These are phyloP conservation scores for Candida germanica DNA, from an alignment of 805 yeast species.

Conservation along the genomic window DNA sequence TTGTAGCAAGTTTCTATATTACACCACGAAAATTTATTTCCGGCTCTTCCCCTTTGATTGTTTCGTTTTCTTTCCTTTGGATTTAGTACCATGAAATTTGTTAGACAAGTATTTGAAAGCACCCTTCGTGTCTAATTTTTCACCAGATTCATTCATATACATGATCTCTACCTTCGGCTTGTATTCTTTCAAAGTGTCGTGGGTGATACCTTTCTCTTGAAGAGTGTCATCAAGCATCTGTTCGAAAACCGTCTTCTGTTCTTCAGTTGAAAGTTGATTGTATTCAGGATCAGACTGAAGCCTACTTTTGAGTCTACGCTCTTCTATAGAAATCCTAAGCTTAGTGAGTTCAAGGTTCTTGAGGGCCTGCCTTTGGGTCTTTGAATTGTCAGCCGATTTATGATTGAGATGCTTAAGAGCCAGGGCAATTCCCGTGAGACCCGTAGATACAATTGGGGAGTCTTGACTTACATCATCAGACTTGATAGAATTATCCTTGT, in stretches of 20 bases:
- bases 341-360: slow-evolving; percentile 29
- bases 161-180: slow-evolving; percentile 50
- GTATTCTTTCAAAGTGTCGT: slow-evolving; percentile 18
- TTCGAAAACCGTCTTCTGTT: slow-evolving; percentile 25
- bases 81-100: slow-evolving; percentile 63
- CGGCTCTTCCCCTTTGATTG: too few species aligned
- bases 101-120: slow-evolving; percentile 79
- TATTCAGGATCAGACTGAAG: slow-evolving; percentile 24
- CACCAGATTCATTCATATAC: slow-evolving; percentile 66
- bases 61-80: slow-evolving; percentile 5
- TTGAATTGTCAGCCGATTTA: slow-evolving; percentile 3
- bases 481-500: not conserved
- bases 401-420: slow-evolving; percentile 22
- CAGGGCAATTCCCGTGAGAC: slow-evolving; percentile 27
- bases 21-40: too few species aligned
- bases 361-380: slow-evolving; percentile 17
- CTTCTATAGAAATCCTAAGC: slow-evolving; percentile 30
- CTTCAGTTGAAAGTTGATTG: slow-evolving; percentile 24
- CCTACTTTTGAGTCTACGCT: slow-evolving; percentile 28
- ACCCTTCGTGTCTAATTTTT: slow-evolving; percentile 55
- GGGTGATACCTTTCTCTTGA: slow-evolving; percentile 8
- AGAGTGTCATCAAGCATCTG: slow-evolving; percentile 28
- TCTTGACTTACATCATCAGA: not conserved
- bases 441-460: slow-evolving; percentile 1
- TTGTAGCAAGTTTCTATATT: too few species aligned